Percentiles rank a stretch among this genome's conserved stretches.
These are phyloP conservation scores for Nigrograna mackinnonii DNA, from an alignment of 2,329 filamentous ascomycete genomes.

Conservation along the genomic window DNA sequence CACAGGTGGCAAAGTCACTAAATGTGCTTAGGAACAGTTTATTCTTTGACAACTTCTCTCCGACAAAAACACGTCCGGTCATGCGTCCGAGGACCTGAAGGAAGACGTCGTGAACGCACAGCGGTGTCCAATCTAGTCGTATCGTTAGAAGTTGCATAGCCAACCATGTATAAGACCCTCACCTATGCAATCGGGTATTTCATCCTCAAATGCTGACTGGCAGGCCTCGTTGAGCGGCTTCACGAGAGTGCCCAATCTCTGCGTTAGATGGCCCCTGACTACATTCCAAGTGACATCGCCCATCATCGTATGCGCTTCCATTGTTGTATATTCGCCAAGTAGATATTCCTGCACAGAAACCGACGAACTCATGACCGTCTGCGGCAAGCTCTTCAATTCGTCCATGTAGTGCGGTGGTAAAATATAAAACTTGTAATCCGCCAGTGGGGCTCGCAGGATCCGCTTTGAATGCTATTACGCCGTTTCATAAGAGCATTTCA, in stretches of 20 bases:
- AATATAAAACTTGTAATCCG: slow-evolving; percentile 17
- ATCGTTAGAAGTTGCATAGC: background rate
- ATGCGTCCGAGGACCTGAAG: slow-evolving; percentile 7
- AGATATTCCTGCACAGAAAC: slow-evolving; percentile 10
- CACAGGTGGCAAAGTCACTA: slow-evolving; percentile 8
- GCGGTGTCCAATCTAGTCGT: slow-evolving; percentile 4
- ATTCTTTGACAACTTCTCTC: slow-evolving; percentile 3
- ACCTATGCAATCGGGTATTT: slow-evolving; percentile 5
- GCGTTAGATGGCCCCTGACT: slow-evolving; percentile 5
- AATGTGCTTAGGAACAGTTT: slow-evolving; percentile 1
- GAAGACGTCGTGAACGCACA: slow-evolving; percentile 2
- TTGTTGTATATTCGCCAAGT: slow-evolving; percentile 4
- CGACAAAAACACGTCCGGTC: slow-evolving; percentile 6
- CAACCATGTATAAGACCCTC: background rate
- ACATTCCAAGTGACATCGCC: slow-evolving; percentile 6
- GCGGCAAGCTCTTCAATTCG: slow-evolving; percentile 20
- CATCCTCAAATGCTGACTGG: slow-evolving; percentile 1
- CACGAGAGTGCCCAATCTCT: slow-evolving; percentile 4
- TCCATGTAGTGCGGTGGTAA: slow-evolving; percentile 25
- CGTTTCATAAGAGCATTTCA: background rate
- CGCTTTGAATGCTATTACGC: background rate
- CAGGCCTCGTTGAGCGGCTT: slow-evolving; percentile 1
- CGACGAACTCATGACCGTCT: slow-evolving; percentile 15
- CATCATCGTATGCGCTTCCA: slow-evolving; percentile 1
- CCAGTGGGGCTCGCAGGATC: slow-evolving; percentile 3